Conservation (phyloP, 2,329 filamentous ascomycete species). For the Trichoderma afroharzianum region DNA sequence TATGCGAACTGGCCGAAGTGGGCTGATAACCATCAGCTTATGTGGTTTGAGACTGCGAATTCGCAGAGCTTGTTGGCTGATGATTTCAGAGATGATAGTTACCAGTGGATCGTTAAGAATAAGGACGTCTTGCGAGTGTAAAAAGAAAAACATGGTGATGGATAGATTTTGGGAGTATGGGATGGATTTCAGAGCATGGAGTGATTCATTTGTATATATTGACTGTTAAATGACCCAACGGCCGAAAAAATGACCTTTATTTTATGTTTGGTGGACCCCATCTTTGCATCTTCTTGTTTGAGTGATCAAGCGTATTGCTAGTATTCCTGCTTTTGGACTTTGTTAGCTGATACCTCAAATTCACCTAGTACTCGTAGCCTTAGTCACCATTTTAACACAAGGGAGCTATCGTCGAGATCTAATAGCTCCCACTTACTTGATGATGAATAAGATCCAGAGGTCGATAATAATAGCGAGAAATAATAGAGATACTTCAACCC, state of each 20-base stretch:
- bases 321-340: too few species aligned
- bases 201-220: neutral
- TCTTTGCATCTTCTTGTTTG: neutral
- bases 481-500: too few species aligned
- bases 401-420: neutral
- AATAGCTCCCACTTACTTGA: too few species aligned
- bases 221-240: neutral
- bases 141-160: neutral
- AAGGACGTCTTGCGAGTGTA: conserved; percentile 26
- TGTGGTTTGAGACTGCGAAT: conserved; percentile 40
- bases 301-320: too few species aligned
- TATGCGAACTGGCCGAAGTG: conserved; percentile 42
- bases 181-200: too few species aligned
- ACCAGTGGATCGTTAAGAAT: conserved; percentile 28
- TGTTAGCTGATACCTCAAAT: neutral
- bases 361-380: neutral
- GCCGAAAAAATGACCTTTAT: neutral
- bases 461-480: too few species aligned
- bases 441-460: too few species aligned
- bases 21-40: conserved; percentile 44
- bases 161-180: neutral
- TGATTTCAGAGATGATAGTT: conserved; percentile 35
- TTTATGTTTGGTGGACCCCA: neutral
- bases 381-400: too few species aligned
- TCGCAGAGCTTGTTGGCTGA: conserved; percentile 33